phyloP scores from a whole-genome alignment of 805 yeast genomes.

The Kluyveromyces lactis region DNA sequence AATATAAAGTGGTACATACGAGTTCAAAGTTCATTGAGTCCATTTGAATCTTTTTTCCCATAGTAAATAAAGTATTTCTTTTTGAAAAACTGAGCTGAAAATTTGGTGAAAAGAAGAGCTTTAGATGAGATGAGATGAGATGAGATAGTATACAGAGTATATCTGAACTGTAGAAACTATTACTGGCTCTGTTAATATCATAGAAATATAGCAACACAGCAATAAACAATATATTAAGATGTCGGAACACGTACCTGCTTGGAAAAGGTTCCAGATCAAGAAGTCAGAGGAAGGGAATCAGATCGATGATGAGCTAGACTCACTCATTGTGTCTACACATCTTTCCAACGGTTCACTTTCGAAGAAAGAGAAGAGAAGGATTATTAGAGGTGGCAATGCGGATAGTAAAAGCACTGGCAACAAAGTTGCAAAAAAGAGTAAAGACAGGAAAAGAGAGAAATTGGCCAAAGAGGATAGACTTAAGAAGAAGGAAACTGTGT shows the following conservation, averaged over 20 bases:
- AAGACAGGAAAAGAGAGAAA: slow-evolving; percentile 22
- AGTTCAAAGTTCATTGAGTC: no score
- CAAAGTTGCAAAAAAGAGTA: slow-evolving; percentile 12
- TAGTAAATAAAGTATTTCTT: no score
- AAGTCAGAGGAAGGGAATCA: slow-evolving; percentile 8
- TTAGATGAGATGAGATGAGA: slow-evolving; percentile 4
- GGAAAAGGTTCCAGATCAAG: slow-evolving; percentile 26
- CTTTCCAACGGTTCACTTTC: slow-evolving; percentile 27
- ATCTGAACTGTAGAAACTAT: no score
- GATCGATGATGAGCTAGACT: slow-evolving; percentile 17
- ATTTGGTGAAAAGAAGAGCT: neutral
- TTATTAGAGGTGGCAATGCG: slow-evolving; percentile 18
- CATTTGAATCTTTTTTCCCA: no score
- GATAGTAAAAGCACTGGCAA: slow-evolving; percentile 9
- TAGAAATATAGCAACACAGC: no score
- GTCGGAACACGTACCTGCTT: slow-evolving; percentile 27
- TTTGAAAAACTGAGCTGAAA: no score
- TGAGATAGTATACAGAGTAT: slow-evolving; percentile 2
- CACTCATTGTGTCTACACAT: slow-evolving; percentile 30
- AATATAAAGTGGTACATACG: no score
- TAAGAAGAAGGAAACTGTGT: slow-evolving; percentile 17
- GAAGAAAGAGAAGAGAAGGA: slow-evolving; percentile 24
- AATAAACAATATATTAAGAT: no score
- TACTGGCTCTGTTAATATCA: no score
- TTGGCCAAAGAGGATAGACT: slow-evolving; percentile 21